Conservation (phyloP, 2,329 filamentous ascomycete genomes). For the Amauroascus verrucosus region DNA sequence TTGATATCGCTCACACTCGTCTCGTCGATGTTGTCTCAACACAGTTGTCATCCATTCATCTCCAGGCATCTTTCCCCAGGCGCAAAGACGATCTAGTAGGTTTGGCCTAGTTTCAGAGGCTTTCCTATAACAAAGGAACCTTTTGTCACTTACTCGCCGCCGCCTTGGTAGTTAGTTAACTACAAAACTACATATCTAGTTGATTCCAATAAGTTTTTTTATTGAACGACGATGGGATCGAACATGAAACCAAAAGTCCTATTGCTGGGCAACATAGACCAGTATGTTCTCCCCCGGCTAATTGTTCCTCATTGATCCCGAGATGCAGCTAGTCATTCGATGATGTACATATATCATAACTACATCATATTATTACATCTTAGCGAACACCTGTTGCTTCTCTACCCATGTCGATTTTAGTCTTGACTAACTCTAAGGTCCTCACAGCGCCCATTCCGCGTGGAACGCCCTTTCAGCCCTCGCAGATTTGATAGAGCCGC, state of each 20-base stretch:
- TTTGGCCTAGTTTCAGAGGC: too few relatives aligned
- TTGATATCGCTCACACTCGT: not conserved
- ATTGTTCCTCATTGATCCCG: not conserved
- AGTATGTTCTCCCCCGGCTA: conserved; percentile 41
- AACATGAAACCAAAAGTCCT: conserved; percentile 48
- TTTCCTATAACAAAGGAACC: too few relatives aligned
- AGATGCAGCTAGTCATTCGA: too few relatives aligned
- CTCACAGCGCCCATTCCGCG: conserved; percentile 14
- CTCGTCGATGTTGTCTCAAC: not conserved
- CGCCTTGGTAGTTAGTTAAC: too few relatives aligned
- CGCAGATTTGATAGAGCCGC: conserved; percentile 55
- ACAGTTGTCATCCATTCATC: not conserved
- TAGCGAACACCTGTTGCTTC: not conserved
- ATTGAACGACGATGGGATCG: conserved; percentile 15
- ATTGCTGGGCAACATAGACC: conserved; percentile 52
- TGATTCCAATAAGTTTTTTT: too few relatives aligned
- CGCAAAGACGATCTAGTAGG: too few relatives aligned
- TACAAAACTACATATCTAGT: too few relatives aligned
- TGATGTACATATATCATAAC: too few relatives aligned
- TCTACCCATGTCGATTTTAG: conserved; percentile 6
- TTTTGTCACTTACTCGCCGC: too few relatives aligned
- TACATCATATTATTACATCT: too few relatives aligned
- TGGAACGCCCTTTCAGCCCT: conserved; percentile 30
- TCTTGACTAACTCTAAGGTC: conserved; percentile 3
- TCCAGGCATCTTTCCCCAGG: too few relatives aligned